Evolutionary conservation across 257 asterid genomes (phyloP), one percentile per base, ranked within the genome.

Genomic region (Salvia splendens): DNA sequence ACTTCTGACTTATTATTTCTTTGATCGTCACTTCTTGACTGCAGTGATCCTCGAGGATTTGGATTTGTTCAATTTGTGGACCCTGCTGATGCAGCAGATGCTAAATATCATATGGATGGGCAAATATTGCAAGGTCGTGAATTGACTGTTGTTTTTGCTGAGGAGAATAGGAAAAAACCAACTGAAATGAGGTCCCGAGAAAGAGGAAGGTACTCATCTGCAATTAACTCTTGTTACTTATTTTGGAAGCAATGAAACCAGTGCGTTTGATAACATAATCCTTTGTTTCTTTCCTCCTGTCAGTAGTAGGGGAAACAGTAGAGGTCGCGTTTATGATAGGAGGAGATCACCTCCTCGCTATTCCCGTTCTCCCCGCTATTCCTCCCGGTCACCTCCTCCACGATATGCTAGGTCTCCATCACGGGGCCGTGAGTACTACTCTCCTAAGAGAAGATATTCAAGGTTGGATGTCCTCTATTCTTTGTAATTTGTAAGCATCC

Each of bases 101-200:
- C 97, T 43, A 90, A 93, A 64, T 85, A 90, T 81, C 95, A 88
- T 77, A 87, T 93, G 97, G 96, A 93, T 72, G 98, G 98, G 47
- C 85, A 81, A 69, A 66, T 73, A 69, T 59, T 88, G 69, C 90
- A 81, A 51, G 98, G 97, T 46, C 83, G 98, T 58, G 95, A 88
- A 74, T 85, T 93, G 74, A 89, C 97, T 6, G 97, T 93, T 73
- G 98, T 88, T 53, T 90, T 88, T 81, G 97, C 97, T 12, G 98
- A 90, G 79, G 98, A 90, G 80, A 93, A 88, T 35, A 81, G 98
- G 79, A 93, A 93, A 79, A 93, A 86, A 61, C 97, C 97, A 8
- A 68, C 79, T 63, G 95, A 90, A 69, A 93, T 93, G 98, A 83
- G 98, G 68, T 40, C 85, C 43, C 80, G 95, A 24, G 95, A 87